Base-by-base conservation (phyloP, 352 stramenopile genomes). In the Blastocystis sp. region DNA sequence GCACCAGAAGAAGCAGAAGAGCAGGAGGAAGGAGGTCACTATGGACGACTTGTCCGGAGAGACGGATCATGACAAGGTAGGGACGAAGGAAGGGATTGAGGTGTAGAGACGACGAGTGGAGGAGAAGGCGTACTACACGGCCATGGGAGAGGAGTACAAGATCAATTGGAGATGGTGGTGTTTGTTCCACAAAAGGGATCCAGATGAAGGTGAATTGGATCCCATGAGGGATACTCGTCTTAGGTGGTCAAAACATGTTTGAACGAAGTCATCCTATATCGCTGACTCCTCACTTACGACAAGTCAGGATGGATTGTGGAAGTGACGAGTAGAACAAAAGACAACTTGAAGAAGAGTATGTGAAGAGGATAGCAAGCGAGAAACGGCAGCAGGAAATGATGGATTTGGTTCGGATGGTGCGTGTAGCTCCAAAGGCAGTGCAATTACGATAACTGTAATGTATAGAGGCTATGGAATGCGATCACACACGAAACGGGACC, bases 1-100 rank as follows among this genome's bases (percentile, higher is more conserved):
- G 52, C 56, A 88, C 60, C 64, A 88, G 38, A 60, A 88, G 67
- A 88, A 88, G 52, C 62, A 76, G 52, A 79, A 77, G 23, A 78
- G 60, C 14, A 2, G 53, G 28, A 84, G 48, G 56, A 62, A 28
- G 40, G 48, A 84, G 34, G 28, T 84, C 5, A 69, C 52, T 1
- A 45, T 62, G 23, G 74, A 84, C 45, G 56, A 56, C 34, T 59
- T 84, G 48, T 69, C 74, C 1, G 74, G 74, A 70, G 74, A 84
- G 48, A 84, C 74, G 1, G 74, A 84, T 70, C 45, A 62, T 10
- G 74, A 84, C 66, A 84, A 84, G 66, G 66, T 76, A 21, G 28
- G 19, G 19, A 28, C 4, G 28, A 2, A 17, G 23, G 1, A n/a
- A 11, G 1, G 11, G 7, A 11, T n/a, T 76, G 19, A 76, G 48